phyloP scores from a whole-genome alignment of 2,329 filamentous ascomycete genomes.

The Epichloe uncinata region DNA sequence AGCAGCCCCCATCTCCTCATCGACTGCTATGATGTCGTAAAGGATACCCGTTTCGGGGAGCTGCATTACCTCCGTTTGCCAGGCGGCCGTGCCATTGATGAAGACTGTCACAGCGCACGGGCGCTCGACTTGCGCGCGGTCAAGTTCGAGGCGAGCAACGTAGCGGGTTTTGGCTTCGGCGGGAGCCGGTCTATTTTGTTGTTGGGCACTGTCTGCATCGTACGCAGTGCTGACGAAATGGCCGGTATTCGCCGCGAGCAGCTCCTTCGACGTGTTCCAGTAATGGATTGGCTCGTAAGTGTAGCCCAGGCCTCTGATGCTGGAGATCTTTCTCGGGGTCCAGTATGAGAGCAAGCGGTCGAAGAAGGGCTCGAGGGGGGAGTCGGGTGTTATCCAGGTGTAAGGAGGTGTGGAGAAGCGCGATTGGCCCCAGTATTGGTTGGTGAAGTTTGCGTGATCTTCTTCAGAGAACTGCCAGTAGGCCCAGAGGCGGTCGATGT shows the following conservation, averaged over 20 bases:
- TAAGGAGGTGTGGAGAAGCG: slow-evolving; percentile 28
- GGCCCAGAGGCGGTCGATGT: slow-evolving; percentile 53
- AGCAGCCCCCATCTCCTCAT: slow-evolving; percentile 23
- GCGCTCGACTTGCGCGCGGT: slow-evolving; percentile 22
- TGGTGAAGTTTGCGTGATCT: slow-evolving; percentile 25
- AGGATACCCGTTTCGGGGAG: slow-evolving; percentile 20
- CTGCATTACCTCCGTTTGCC: slow-evolving; percentile 23
- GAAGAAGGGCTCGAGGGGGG: slow-evolving; percentile 38
- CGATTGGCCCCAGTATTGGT: slow-evolving; percentile 22
- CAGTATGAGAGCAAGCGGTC: slow-evolving; percentile 23
- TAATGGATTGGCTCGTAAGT: slow-evolving; percentile 24
- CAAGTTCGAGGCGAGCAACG: slow-evolving; percentile 21
- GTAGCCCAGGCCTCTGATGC: slow-evolving; percentile 25
- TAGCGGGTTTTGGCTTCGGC: slow-evolving; percentile 15
- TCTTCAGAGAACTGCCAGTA: slow-evolving; percentile 17
- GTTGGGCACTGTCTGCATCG: slow-evolving; percentile 3
- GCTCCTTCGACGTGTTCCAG: slow-evolving; percentile 17
- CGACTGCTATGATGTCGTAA: slow-evolving; percentile 25
- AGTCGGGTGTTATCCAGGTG: slow-evolving; percentile 27
- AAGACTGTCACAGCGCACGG: slow-evolving; percentile 23
- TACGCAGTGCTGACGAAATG: slow-evolving; percentile 22
- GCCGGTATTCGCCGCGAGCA: slow-evolving; percentile 19
- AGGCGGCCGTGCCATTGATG: slow-evolving; percentile 18
- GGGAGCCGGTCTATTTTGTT: background rate
- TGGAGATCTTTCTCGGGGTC: slow-evolving; percentile 24